These are phyloP conservation scores for Collybiopsis confluens DNA, from an alignment of 768 basidiomycete species.

Conservation along the genomic window DNA sequence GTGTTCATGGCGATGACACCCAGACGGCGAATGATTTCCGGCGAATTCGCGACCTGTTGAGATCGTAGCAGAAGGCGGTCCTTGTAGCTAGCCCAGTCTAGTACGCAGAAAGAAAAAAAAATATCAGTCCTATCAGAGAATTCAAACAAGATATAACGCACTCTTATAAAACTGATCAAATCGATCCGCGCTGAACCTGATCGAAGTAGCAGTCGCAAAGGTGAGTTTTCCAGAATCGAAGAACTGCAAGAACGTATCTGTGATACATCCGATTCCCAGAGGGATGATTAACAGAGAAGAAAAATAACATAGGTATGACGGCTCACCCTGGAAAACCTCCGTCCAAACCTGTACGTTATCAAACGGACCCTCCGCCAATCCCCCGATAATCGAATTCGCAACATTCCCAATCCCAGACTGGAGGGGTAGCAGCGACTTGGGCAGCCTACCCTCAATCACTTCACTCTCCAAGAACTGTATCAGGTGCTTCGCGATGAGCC, in stretches of 20 bases:
- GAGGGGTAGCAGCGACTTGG: constrained; percentile 37
- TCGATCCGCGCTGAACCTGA: constrained; percentile 43
- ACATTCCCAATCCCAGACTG: constrained; percentile 46
- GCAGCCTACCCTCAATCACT: constrained; percentile 36
- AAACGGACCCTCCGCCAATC: constrained; percentile 43
- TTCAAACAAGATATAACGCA: constrained; percentile 17
- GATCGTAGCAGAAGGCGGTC: constrained; percentile 43
- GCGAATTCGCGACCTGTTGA: constrained; percentile 47
- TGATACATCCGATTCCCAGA: too few relatives aligned
- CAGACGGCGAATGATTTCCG: constrained; percentile 43
- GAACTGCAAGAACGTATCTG: constrained; percentile 43
- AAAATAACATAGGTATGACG: too few relatives aligned
- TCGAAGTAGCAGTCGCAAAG: constrained; percentile 45
- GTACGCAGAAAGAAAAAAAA: too few relatives aligned
- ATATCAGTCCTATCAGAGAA: too few relatives aligned
- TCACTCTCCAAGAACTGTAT: constrained; percentile 41
- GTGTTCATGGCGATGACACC: constrained; percentile 52
- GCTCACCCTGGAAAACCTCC: constrained; percentile 38
- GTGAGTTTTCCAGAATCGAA: constrained; percentile 43
- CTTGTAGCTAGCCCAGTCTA: constrained; percentile 43
- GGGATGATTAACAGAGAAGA: too few relatives aligned
- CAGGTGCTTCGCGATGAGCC: constrained; percentile 39
- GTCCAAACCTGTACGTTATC: constrained; percentile 48
- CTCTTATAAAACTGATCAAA: constrained; percentile 47
- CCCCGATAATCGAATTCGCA: constrained; percentile 20